Base-by-base conservation (phyloP, 2,329 filamentous ascomycete genomes). In the Thermoascus crustaceus region DNA sequence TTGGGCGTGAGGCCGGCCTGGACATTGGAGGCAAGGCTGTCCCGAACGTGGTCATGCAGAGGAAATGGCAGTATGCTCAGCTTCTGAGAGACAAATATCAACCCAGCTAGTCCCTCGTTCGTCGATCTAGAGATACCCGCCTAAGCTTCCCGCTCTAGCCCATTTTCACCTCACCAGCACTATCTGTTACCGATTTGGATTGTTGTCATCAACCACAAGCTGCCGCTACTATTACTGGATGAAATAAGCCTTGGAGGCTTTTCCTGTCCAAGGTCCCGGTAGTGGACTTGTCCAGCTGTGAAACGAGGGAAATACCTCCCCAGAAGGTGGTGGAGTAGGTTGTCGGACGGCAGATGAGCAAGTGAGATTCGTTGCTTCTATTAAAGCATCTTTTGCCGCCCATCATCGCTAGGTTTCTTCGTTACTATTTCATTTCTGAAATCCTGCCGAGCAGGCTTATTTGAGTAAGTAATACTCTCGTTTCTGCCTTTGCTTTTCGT, bases 81-180 rank as follows among this genome's bases (percentile, higher is more conserved):
- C 26, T 35, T 14, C 34, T 32, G 40, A 37, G 37, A 45, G 51
- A 49, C 39, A 44, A 41, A 50, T 53, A 53, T 50, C 47, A 48
- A 44, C 39, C 42, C 34, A 34, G 20, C 41, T 36, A 22, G 22
- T 43, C 44, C 46, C 47, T 46, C 45, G 7, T 22, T 22, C 11
- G 10, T n/a, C 27, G 7, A 17, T 18, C 33, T 18, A 29, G 14
- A 17, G 4, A 17, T 29, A 13, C 26, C 9, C 9, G 9, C 18
- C 13, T 5, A 25, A 33, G 10, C 7, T n/a, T 33, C 16, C 3
- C 20, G 8, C n/a, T 14, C 7, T 14, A 13, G n/a, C 6, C 10
- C 13, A 5, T 10, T 9, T 3, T 29, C 26, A 29, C 14, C 7
- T 5, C 26, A 29, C 4, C 13, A 9, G 3, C 7, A 11, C 4